Percentiles rank a stretch among this genome's conserved stretches.
phyloP scores from a whole-genome alignment of 495 filamentous ascomycete genomes.

The Neurospora sp. region DNA sequence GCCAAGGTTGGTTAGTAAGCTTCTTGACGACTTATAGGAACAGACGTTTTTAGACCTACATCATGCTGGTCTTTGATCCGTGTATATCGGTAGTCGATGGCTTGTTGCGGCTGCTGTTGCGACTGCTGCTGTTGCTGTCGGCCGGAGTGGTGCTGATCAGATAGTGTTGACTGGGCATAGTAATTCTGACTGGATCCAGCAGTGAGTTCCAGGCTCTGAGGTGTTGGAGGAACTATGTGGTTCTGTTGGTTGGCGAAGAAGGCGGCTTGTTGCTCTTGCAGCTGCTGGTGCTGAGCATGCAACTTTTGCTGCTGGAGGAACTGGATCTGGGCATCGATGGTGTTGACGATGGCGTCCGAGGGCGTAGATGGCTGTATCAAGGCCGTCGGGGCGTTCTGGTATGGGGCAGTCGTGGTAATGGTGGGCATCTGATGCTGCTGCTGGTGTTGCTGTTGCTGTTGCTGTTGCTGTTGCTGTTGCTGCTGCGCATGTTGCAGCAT shows the following conservation, averaged over 20 bases:
- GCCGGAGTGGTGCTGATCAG: constrained; percentile 47
- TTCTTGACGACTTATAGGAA: background rate
- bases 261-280: constrained; percentile 45
- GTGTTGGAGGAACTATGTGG: constrained; percentile 76
- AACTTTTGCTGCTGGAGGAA: constrained; percentile 52
- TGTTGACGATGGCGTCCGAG: constrained; percentile 35
- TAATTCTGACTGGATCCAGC: constrained; percentile 53
- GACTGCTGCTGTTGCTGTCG: constrained; percentile 44
- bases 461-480: background rate
- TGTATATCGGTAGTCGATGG: constrained; percentile 63
- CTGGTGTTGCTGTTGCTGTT: background rate
- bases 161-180: constrained; percentile 23
- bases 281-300: constrained; percentile 40
- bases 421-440: constrained; percentile 33
- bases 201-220: constrained; percentile 85
- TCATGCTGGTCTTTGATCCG: constrained; percentile 67
- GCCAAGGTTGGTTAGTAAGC: constrained; percentile 21
- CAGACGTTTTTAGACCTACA: constrained; percentile 37
- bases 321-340: constrained; percentile 50
- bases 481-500: constrained; percentile 8
- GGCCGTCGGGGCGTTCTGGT: constrained; percentile 30
- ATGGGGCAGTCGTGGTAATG: constrained; percentile 33
- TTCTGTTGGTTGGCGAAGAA: constrained; percentile 45
- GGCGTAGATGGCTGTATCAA: constrained; percentile 33
- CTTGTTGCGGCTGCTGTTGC: constrained; percentile 42